phyloP scores from a whole-genome alignment of 768 basidiomycete genomes.

The Lactarius hengduanensis region DNA sequence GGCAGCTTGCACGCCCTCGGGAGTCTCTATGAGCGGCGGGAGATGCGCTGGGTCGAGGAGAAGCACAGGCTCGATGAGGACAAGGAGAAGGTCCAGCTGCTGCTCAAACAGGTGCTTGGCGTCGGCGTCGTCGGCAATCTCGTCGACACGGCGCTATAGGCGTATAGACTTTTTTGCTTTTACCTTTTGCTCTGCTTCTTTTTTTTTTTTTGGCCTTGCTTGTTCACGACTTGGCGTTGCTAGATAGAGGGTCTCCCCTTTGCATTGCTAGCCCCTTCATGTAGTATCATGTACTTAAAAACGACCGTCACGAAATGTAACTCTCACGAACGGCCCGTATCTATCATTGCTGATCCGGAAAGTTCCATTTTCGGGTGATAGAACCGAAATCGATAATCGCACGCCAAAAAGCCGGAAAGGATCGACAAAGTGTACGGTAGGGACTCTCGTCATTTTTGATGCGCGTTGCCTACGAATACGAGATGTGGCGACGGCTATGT shows the following conservation, averaged over 20 bases:
- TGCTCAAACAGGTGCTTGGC: slow-evolving; percentile 62
- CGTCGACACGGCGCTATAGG: slow-evolving; percentile 15
- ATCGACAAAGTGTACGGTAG: too few species aligned
- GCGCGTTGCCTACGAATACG: too few species aligned
- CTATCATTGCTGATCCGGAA: not conserved
- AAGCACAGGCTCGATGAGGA: slow-evolving; percentile 65
- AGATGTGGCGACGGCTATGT: too few species aligned
- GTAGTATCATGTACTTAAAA: slow-evolving; percentile 8
- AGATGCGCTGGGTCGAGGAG: slow-evolving; percentile 68
- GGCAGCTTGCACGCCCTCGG: slow-evolving; percentile 64
- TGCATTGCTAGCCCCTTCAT: not conserved
- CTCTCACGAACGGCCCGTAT: slow-evolving; percentile 1
- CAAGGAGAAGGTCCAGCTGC: slow-evolving; percentile 60
- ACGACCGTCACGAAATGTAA: slow-evolving; percentile 17
- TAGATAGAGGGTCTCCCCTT: not conserved
- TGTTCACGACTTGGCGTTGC: not conserved
- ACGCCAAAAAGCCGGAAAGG: too few species aligned
- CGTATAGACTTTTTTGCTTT: not conserved
- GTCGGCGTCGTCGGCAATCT: slow-evolving; percentile 25
- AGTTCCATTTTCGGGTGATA: not conserved
- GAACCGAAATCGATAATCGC: not conserved
- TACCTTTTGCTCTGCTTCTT: not conserved
- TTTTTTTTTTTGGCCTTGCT: not conserved
- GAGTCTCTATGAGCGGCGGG: slow-evolving; percentile 65
- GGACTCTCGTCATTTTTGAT: too few species aligned